A percentile compares a stretch with the other conserved stretches of the same genome.
These are phyloP conservation scores for Aspergillus puulaauensis DNA, from an alignment of 2,329 filamentous ascomycete species.

Conservation along the genomic window DNA sequence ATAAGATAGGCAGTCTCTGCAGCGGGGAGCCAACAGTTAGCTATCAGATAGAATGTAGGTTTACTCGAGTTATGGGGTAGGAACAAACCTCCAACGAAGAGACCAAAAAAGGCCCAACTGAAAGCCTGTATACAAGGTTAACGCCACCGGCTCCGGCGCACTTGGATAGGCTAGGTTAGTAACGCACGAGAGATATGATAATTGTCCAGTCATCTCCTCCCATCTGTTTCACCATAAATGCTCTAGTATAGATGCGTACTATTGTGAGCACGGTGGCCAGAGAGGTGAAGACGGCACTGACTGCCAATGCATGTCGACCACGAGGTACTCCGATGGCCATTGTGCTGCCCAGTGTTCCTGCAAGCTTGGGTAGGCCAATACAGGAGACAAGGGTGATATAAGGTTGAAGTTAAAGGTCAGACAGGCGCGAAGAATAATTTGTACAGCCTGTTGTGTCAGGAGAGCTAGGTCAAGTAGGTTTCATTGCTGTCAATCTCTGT, in stretches of 20 bases:
- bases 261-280: slow-evolving; percentile 35
- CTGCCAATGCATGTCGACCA: slow-evolving; percentile 26
- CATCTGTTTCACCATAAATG: slow-evolving; percentile 34
- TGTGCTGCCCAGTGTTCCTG: background rate
- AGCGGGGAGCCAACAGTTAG: background rate
- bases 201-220: slow-evolving; percentile 40
- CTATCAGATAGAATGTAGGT: background rate
- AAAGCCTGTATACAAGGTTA: slow-evolving; percentile 19
- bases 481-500: background rate
- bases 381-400: background rate
- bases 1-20: slow-evolving; percentile 31
- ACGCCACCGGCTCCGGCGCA: background rate
- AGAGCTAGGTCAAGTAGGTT: background rate
- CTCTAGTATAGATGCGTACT: slow-evolving; percentile 42
- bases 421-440: background rate
- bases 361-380: background rate
- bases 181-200: slow-evolving; percentile 33
- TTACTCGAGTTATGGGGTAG: background rate
- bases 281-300: slow-evolving; percentile 30
- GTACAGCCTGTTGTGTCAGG: background rate
- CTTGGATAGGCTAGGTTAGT: background rate
- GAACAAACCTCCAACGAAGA: slow-evolving; percentile 30
- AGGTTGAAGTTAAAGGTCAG: background rate
- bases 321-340: slow-evolving; percentile 29
- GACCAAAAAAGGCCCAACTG: slow-evolving; percentile 31